phyloP scores from a whole-genome alignment of 2,329 filamentous ascomycete species.

The Dactylellina leptospora region DNA sequence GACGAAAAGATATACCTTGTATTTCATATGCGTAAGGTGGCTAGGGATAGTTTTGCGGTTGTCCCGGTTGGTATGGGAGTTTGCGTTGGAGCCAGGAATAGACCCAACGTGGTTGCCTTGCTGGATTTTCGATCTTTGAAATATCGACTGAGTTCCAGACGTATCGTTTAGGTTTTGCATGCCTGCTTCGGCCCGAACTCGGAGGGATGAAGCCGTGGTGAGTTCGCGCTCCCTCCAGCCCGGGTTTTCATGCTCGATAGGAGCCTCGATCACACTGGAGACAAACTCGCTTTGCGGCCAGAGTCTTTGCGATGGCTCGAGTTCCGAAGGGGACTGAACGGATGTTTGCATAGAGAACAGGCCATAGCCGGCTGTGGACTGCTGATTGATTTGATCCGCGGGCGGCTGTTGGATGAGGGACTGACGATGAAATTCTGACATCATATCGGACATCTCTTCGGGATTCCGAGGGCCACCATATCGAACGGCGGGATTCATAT shows the following conservation, averaged over 20 bases:
- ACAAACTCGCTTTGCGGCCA: conserved; percentile 50
- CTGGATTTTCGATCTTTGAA: conserved; percentile 19
- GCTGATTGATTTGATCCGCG: conserved; percentile 31
- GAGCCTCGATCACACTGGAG: conserved; percentile 40
- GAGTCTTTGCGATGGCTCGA: conserved; percentile 39
- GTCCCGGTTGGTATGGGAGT: conserved; percentile 8
- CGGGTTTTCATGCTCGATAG: conserved; percentile 39
- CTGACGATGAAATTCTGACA: conserved; percentile 47
- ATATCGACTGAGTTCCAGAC: conserved; percentile 30
- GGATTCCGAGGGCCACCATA: conserved; percentile 34
- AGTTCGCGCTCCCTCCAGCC: conserved; percentile 38
- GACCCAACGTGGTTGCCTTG: conserved; percentile 7
- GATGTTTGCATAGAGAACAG: conserved; percentile 40
- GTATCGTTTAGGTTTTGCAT: conserved; percentile 36
- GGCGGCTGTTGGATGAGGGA: conserved; percentile 39
- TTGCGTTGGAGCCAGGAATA: background rate
- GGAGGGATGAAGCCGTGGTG: conserved; percentile 34
- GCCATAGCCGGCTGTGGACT: conserved; percentile 39
- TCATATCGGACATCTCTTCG: conserved; percentile 48
- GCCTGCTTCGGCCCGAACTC: conserved; percentile 35
- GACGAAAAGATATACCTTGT: conserved; percentile 21
- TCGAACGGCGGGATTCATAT: too few relatives aligned
- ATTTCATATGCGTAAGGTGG: conserved; percentile 48
- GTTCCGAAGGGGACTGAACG: conserved; percentile 29
- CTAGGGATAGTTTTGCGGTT: conserved; percentile 39